Base-by-base conservation (phyloP, 345 rosid genomes). In the Hibiscus mutabilis region DNA sequence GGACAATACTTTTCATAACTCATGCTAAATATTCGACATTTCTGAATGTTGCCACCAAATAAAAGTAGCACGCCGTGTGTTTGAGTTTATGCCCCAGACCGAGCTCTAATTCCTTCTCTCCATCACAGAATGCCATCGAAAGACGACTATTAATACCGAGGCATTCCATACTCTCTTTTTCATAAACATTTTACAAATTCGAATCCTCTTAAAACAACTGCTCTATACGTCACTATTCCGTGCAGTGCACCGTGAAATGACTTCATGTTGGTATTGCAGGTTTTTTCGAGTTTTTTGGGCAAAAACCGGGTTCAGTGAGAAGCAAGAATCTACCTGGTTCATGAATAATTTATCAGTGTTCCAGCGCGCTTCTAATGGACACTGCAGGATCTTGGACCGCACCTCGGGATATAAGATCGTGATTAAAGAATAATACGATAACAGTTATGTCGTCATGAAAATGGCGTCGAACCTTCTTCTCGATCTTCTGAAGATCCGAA, bases 401-500 rank as follows among this genome's bases (percentile, higher is more conserved):
- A 57, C 91, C 87, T 76, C 81, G 81, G 16, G 91, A 83, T 70
- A 89, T 82, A 71, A 85, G 88, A 77, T 89, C 97, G 27, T 90
- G 97, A 83, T 93, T 88, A 68, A 93, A 86, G 82, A 91, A 93
- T 76, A 89, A 84, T 64, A 93, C 89, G 77, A 89, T 83, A 6
- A 86, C 98, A 15, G 98, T 89, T 77, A 93, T 86, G 73, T 93
- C 98, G n/a, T 93, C 98, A 3, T 93, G 98, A 74, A 93, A 93
- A 80, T 91, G 96, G 8, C 96, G 92, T 27, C 96, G 90, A 22
- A 93, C 98, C 78, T 85, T 85, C 88, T 85, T 91, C 79, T 89
- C 93, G 19, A 91, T 86, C 85, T 89, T 93, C 70, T 82, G 79
- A 31, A 91, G 87, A 84, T 91, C 97, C 12, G 98, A 91, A 79